Evolutionary conservation across 441 rosid genomes (phyloP).

Genomic region (Gossypium gossypioides): DNA sequence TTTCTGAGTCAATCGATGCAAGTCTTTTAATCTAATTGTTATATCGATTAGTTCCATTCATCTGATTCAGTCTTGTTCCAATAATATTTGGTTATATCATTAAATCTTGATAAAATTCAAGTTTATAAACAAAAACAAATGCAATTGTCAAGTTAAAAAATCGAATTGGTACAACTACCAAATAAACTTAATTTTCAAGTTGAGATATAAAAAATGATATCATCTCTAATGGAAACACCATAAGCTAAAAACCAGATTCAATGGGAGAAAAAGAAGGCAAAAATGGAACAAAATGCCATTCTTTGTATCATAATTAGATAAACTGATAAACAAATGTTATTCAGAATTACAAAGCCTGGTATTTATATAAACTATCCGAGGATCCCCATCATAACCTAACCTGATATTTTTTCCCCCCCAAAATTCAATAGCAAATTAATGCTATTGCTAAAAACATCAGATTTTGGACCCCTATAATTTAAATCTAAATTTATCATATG

Average conservation of each 20-base stretch:
- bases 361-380: slow-evolving; percentile 25
- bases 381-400: slow-evolving; percentile 5
- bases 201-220: too few species aligned
- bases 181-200: too few species aligned
- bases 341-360: slow-evolving; percentile 27
- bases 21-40: too few species aligned
- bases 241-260: neutral
- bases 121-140: too few species aligned
- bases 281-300: slow-evolving; percentile 8
- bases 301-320: slow-evolving; percentile 14
- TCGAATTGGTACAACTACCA: too few species aligned
- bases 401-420: slow-evolving; percentile 29
- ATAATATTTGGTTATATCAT: too few species aligned
- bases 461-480: slow-evolving; percentile 13
- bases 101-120: too few species aligned
- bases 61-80: too few species aligned
- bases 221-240: too few species aligned
- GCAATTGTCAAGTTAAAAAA: too few species aligned
- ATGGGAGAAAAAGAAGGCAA: neutral
- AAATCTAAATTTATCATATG: slow-evolving; percentile 3
- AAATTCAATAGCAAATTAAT: slow-evolving; percentile 30
- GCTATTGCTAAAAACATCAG: slow-evolving; percentile 29
- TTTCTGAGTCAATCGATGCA: too few species aligned
- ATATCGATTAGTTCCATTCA: too few species aligned
- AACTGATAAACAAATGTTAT: slow-evolving; percentile 7